Evolutionary conservation across 345 rosid genomes (phyloP).

Genomic region (Hirschfeldia incana): DNA sequence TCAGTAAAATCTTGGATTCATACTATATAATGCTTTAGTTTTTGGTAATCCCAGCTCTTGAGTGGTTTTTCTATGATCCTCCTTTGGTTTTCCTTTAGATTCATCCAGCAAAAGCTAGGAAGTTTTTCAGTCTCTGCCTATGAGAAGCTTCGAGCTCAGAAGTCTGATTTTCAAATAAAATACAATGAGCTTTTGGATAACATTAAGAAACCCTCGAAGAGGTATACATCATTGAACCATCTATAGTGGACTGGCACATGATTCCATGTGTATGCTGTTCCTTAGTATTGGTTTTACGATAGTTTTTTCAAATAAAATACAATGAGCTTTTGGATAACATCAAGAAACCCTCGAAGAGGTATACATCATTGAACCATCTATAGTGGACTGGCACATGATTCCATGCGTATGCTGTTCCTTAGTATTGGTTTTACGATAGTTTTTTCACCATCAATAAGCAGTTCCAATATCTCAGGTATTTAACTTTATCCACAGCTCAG

Average conservation of each 20-base stretch:
- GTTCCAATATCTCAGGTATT: background rate
- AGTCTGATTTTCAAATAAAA: too few species aligned
- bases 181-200: too few species aligned
- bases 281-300: background rate
- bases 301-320: background rate
- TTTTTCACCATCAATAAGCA: background rate
- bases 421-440: background rate
- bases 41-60: too few species aligned
- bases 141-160: too few species aligned
- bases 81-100: too few species aligned
- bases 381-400: background rate
- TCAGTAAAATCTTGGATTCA: too few species aligned
- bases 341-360: constrained; percentile 57
- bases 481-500: background rate
- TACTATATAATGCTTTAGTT: too few species aligned
- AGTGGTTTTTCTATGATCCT: too few species aligned
- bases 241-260: background rate
- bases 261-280: background rate
- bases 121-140: too few species aligned
- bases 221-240: constrained; percentile 40
- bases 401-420: background rate
- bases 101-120: too few species aligned
- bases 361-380: background rate
- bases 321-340: too few species aligned
- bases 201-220: constrained; percentile 43